phyloP scores from a whole-genome alignment of 73 alveolate genomes.

The Effrenium voratum region DNA sequence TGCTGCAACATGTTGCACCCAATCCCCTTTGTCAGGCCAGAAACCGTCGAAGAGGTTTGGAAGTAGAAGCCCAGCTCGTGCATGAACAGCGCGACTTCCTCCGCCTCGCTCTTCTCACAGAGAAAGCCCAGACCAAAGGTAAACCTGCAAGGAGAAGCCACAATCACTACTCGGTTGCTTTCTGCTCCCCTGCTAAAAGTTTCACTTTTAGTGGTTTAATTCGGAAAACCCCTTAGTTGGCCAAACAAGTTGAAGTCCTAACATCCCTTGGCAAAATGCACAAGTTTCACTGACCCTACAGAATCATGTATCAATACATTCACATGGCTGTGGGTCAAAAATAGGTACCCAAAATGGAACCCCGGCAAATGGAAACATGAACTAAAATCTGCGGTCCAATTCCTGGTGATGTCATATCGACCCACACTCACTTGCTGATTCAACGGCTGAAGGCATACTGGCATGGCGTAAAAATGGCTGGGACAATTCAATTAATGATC shows the following conservation, averaged over 20 bases:
- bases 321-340: too few species aligned
- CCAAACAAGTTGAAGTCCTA: neutral
- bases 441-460: too few species aligned
- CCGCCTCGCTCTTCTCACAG: constrained; percentile 56
- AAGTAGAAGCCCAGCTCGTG: constrained; percentile 11
- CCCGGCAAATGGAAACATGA: too few species aligned
- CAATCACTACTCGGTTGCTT: neutral
- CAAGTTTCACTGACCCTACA: neutral
- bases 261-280: neutral
- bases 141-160: neutral
- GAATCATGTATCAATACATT: neutral
- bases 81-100: neutral
- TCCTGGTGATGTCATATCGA: too few species aligned
- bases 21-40: neutral
- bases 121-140: constrained; percentile 65
- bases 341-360: too few species aligned
- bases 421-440: too few species aligned
- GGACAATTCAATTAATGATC: too few species aligned
- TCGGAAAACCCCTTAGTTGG: neutral
- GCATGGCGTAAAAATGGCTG: too few species aligned
- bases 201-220: neutral
- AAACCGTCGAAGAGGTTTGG: constrained; percentile 54
- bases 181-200: neutral
- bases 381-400: too few species aligned
- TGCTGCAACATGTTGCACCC: too few species aligned